Percentiles rank a stretch among this genome's conserved stretches.
These are phyloP conservation scores for Gyrodon lividus DNA, from an alignment of 768 basidiomycete genomes.

Conservation along the genomic window DNA sequence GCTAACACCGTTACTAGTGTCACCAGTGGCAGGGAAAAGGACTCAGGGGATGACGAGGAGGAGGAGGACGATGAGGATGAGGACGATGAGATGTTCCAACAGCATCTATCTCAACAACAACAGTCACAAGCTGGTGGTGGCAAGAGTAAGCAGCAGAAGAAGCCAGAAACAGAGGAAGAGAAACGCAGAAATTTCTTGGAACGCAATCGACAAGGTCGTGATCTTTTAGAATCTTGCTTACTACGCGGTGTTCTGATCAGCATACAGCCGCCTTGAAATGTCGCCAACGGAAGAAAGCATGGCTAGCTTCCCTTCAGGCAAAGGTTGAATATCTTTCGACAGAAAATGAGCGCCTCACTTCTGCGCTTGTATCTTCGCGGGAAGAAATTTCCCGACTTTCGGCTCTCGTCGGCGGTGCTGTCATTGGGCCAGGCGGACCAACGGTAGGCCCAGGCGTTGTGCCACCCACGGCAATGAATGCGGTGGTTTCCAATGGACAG, in stretches of 20 bases:
- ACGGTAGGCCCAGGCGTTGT: conserved; percentile 31
- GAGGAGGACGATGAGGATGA: conserved; percentile 43
- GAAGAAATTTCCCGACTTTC: conserved; percentile 90
- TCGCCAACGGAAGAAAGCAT: conserved; percentile 98
- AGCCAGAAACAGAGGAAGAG: conserved; percentile 96
- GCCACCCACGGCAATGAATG: conserved; percentile 26
- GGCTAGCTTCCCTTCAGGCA: conserved; percentile 88
- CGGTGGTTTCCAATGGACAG: conserved; percentile 30
- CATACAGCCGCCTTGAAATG: conserved; percentile 91
- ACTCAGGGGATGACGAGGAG: conserved; percentile 33
- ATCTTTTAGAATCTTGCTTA: neutral
- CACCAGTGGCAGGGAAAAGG: conserved; percentile 36
- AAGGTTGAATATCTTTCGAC: conserved; percentile 90
- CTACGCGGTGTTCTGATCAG: conserved; percentile 5
- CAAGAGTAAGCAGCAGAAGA: conserved; percentile 47
- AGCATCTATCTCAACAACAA: conserved; percentile 17
- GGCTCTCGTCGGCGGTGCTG: conserved; percentile 65
- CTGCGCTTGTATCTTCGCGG: conserved; percentile 80
- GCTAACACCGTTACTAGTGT: conserved; percentile 33
- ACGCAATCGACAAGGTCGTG: conserved; percentile 89
- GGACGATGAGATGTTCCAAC: conserved; percentile 27
- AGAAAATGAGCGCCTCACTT: conserved; percentile 92
- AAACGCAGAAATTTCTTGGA: conserved; percentile 97
- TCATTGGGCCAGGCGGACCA: conserved; percentile 43
- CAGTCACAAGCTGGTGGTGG: conserved; percentile 11